A percentile compares a stretch with the other conserved stretches of the same genome.
Conservation (phyloP, 768 basidiomycete species). For the Coprinopsis cinerea region DNA sequence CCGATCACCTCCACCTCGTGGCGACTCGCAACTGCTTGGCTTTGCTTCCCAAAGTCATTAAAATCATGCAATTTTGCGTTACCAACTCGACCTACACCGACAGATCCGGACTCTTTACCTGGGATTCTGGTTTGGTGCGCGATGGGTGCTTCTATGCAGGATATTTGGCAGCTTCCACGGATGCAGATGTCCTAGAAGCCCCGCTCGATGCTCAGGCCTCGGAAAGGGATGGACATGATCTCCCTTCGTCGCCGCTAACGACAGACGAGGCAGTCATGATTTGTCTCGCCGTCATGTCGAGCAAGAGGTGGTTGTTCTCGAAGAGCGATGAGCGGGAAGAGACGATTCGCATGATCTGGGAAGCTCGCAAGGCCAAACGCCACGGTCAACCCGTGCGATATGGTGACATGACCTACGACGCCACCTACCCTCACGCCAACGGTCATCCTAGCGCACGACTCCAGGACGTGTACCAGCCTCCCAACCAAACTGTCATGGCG, state of each 20-base stretch:
- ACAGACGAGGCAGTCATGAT: slow-evolving; percentile 42
- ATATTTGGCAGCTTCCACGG: slow-evolving; percentile 63
- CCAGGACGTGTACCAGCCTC: slow-evolving; percentile 15
- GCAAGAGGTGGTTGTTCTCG: slow-evolving; percentile 80
- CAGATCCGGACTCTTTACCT: slow-evolving; percentile 58
- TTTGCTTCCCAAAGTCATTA: slow-evolving; percentile 44
- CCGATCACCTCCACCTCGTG: slow-evolving; percentile 39
- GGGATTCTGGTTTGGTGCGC: slow-evolving; percentile 80
- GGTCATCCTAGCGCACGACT: slow-evolving; percentile 14
- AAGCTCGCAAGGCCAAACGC: slow-evolving; percentile 32
- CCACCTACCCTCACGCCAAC: slow-evolving; percentile 19
- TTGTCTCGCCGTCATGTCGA: slow-evolving; percentile 70
- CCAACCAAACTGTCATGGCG: slow-evolving; percentile 15
- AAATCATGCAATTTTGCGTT: slow-evolving; percentile 47
- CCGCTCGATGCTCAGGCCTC: slow-evolving; percentile 27
- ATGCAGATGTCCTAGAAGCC: slow-evolving; percentile 34
- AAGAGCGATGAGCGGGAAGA: slow-evolving; percentile 69
- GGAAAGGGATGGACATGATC: slow-evolving; percentile 27
- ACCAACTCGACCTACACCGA: slow-evolving; percentile 24
- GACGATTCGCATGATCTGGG: slow-evolving; percentile 50
- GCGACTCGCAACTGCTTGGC: slow-evolving; percentile 47
- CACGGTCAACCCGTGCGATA: slow-evolving; percentile 20
- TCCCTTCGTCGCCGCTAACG: slow-evolving; percentile 21
- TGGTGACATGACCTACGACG: slow-evolving; percentile 16
- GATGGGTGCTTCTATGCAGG: slow-evolving; percentile 91